A percentile compares a stretch with the other conserved stretches of the same genome.
phyloP scores from a whole-genome alignment of 352 stramenopile genomes.

The Albugo candida region DNA sequence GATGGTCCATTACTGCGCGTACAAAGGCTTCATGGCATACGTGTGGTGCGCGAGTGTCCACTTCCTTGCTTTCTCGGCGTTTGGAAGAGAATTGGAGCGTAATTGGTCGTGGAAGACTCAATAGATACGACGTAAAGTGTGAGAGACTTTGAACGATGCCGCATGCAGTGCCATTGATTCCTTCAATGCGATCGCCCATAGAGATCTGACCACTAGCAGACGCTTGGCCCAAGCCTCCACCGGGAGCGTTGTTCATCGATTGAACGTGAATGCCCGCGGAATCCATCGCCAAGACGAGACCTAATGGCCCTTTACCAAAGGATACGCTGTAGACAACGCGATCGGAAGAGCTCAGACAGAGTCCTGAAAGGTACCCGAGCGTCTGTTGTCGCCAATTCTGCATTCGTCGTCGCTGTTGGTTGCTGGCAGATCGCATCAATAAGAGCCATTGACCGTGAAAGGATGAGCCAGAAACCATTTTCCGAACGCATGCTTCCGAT shows the following conservation, averaged over 20 bases:
- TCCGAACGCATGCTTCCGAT: no score
- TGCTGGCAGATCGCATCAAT: no score
- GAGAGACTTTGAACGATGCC: conserved; percentile 47
- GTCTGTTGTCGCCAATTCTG: neutral
- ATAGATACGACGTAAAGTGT: conserved; percentile 55
- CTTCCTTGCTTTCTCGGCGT: neutral
- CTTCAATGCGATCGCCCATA: conserved; percentile 50
- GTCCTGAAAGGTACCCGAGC: conserved; percentile 1
- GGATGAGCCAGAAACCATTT: no score
- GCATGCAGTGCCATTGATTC: conserved; percentile 41
- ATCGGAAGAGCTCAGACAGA: no score
- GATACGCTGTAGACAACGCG: conserved; percentile 21
- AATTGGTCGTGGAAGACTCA: conserved; percentile 41
- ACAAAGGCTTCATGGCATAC: neutral
- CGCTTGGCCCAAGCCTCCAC: conserved; percentile 47
- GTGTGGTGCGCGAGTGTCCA: neutral
- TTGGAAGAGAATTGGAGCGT: conserved; percentile 41
- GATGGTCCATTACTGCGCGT: neutral
- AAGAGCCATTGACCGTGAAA: no score
- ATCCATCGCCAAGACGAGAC: conserved; percentile 54
- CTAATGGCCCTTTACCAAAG: conserved; percentile 48
- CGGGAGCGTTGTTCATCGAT: conserved; percentile 48
- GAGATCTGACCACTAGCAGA: conserved; percentile 37
- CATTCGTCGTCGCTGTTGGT: neutral
- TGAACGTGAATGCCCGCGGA: conserved; percentile 45